Conservation (phyloP, 345 rosid genomes). For the Boechera divaricarpa region DNA sequence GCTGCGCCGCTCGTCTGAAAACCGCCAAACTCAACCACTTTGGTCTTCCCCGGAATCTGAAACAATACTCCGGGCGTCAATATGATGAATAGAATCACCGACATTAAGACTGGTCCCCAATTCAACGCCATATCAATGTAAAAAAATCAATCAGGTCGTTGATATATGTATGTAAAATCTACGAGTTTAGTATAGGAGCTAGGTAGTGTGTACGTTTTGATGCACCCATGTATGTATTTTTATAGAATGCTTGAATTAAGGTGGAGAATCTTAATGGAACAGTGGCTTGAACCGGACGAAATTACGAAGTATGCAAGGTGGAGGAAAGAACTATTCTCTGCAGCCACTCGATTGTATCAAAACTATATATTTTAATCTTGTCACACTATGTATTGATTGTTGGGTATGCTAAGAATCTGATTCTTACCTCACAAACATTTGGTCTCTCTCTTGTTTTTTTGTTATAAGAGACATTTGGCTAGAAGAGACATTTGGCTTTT, state of each 20-base stretch:
- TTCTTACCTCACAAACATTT: conserved; percentile 14
- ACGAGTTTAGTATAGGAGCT: not conserved
- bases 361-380: conserved; percentile 24
- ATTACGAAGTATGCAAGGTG: conserved; percentile 28
- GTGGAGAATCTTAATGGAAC: conserved; percentile 13
- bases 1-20: conserved; percentile 59
- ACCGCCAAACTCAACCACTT: conserved; percentile 54
- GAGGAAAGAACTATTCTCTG: conserved; percentile 41
- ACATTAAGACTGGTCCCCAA: conserved; percentile 73
- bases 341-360: conserved; percentile 29
- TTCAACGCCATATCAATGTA: conserved; percentile 50
- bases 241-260: conserved; percentile 19
- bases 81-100: conserved; percentile 60
- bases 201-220: not conserved
- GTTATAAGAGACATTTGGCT: conserved; percentile 20
- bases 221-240: conserved; percentile 6
- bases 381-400: conserved; percentile 37
- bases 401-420: conserved; percentile 39
- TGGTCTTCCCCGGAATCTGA: conserved; percentile 66
- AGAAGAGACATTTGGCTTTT: conserved; percentile 36
- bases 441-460: conserved; percentile 11
- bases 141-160: not conserved
- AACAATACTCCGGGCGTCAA: conserved; percentile 68
- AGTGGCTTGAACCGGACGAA: conserved; percentile 32
- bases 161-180: not conserved